Percentiles rank a stretch among this genome's conserved stretches.
These are phyloP conservation scores for Hippophae rhamnoides DNA, from an alignment of 306 rosid species.

Conservation along the genomic window DNA sequence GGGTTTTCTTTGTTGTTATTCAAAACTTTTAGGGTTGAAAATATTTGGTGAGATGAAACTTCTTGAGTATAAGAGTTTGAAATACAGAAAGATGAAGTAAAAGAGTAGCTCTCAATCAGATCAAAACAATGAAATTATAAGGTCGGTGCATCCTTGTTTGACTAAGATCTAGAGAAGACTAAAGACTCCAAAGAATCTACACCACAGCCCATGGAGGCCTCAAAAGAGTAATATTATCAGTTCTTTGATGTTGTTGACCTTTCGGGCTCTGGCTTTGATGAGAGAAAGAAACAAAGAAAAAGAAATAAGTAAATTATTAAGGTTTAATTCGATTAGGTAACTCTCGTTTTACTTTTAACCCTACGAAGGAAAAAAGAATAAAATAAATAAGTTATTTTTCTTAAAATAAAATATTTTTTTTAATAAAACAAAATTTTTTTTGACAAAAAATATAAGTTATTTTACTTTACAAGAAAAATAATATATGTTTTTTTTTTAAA, in stretches of 20 bases:
- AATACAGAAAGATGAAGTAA: neutral
- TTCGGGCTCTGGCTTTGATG: neutral
- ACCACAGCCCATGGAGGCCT: conserved; percentile 27
- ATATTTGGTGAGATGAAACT: neutral
- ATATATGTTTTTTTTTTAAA: too few relatives aligned
- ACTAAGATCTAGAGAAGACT: conserved; percentile 5
- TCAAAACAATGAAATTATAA: conserved; percentile 4
- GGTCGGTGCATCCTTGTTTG: conserved; percentile 36
- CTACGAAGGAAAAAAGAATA: too few relatives aligned
- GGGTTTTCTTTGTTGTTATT: too few relatives aligned
- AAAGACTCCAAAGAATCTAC: conserved; percentile 12
- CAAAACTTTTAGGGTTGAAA: too few relatives aligned
- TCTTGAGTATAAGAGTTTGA: neutral
- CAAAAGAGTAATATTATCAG: conserved; percentile 18
- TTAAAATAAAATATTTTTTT: too few relatives aligned
- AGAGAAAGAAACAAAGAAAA: conserved; percentile 3
- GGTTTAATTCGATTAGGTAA: too few relatives aligned
- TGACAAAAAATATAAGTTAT: too few relatives aligned
- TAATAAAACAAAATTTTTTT: too few relatives aligned
- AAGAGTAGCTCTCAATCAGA: conserved; percentile 19
- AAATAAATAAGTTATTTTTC: too few relatives aligned
- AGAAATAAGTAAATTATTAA: neutral
- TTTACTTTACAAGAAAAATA: too few relatives aligned
- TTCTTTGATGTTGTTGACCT: conserved; percentile 31
- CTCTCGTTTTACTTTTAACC: too few relatives aligned